A percentile compares a stretch with the other conserved stretches of the same genome.
Evolutionary conservation across 805 yeast species (phyloP).

Genomic region (Schwanniomyces occidentalis): DNA sequence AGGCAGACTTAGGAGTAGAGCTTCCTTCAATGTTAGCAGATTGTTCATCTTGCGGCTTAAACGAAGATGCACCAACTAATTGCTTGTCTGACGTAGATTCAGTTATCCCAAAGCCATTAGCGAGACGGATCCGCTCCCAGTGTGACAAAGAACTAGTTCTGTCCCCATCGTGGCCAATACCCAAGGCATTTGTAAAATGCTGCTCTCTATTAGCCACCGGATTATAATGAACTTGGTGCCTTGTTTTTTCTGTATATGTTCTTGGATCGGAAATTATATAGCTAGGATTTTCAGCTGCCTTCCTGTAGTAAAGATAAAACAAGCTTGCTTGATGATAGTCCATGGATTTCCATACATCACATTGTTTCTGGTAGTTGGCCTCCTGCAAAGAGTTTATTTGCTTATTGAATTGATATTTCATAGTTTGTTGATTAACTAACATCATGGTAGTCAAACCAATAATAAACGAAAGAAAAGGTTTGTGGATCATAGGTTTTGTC

Average conservation of each 20-base stretch:
- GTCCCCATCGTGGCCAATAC: conserved; percentile 7
- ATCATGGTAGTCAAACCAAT: conserved; percentile 30
- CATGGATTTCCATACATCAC: conserved; percentile 37
- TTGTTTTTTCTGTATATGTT: conserved; percentile 21
- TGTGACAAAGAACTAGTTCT: conserved; percentile 14
- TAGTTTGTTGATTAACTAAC: conserved; percentile 23
- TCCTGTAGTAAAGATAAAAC: conserved; percentile 49
- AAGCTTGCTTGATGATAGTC: conserved; percentile 35
- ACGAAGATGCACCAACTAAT: too few species aligned
- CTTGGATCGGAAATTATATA: conserved; percentile 59
- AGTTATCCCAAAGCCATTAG: conserved; percentile 36
- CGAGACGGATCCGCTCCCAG: conserved; percentile 38
- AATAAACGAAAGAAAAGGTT: conserved; percentile 34
- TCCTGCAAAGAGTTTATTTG: conserved; percentile 17
- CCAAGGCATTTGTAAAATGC: conserved; percentile 7
- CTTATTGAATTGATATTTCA: conserved; percentile 21
- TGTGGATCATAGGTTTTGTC: conserved; percentile 17
- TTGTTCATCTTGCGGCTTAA: too few species aligned
- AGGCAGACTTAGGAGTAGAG: too few species aligned
- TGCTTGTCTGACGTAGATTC: too few species aligned
- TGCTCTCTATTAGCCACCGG: conserved; percentile 13
- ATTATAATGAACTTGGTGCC: conserved; percentile 30
- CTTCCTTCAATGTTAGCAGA: too few species aligned
- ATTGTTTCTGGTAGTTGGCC: conserved; percentile 15
- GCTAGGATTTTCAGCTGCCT: conserved; percentile 52